Conservation (phyloP, 257 asterid genomes). For the Lithospermum erythrorhizon region DNA sequence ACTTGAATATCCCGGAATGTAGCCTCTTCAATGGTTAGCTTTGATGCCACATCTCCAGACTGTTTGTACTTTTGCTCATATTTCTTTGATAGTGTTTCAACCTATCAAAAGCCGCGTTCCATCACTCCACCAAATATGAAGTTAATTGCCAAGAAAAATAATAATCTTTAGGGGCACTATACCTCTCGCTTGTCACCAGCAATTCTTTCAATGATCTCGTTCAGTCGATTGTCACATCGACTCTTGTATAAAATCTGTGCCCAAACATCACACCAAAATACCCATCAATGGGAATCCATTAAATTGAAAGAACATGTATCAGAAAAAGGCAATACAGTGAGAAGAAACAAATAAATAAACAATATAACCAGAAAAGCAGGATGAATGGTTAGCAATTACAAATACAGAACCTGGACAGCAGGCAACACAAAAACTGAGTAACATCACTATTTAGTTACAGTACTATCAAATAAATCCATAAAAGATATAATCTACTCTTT, state of each 20-base stretch:
- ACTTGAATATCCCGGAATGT: slow-evolving; percentile 98
- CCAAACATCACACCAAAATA: slow-evolving; percentile 11
- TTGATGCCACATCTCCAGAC: slow-evolving; percentile 88
- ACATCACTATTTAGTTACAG: no score
- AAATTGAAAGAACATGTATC: background rate
- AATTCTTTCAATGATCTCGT: slow-evolving; percentile 80
- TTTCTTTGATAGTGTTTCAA: slow-evolving; percentile 67
- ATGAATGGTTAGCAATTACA: background rate
- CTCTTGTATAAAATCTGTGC: slow-evolving; percentile 81
- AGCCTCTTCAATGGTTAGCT: slow-evolving; percentile 85
- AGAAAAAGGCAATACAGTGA: background rate
- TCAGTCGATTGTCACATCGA: slow-evolving; percentile 83
- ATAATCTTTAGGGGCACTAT: background rate
- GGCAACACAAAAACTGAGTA: no score
- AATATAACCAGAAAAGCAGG: background rate
- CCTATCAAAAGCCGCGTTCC: slow-evolving; percentile 37
- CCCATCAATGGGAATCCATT: background rate
- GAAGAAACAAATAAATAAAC: background rate
- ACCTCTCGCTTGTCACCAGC: slow-evolving; percentile 83
- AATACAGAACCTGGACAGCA: background rate
- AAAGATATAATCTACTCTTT: no score
- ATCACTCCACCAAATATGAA: slow-evolving; percentile 16
- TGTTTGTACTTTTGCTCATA: slow-evolving; percentile 92
- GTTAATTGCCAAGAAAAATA: background rate
- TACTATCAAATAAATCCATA: no score